phyloP scores from a whole-genome alignment of 2,329 filamentous ascomycete genomes.

The Aspergillus piperis region DNA sequence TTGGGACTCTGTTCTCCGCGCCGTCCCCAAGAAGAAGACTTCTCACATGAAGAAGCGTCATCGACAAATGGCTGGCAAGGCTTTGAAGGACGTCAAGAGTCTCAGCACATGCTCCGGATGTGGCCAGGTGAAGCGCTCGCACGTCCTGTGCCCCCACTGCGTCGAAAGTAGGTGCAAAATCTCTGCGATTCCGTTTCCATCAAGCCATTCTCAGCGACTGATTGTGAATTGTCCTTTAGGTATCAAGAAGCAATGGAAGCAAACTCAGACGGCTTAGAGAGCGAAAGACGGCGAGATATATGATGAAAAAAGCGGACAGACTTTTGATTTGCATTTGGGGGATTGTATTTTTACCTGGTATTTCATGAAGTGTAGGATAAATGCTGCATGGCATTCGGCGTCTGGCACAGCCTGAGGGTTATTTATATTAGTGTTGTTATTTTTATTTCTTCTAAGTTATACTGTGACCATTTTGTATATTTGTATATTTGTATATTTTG shows the following conservation, averaged over 20 bases:
- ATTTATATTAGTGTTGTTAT: slow-evolving; percentile 9
- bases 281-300: slow-evolving; percentile 3
- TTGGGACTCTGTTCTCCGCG: slow-evolving; percentile 89
- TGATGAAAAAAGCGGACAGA: slow-evolving; percentile 10
- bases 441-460: not conserved
- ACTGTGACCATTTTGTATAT: slow-evolving; percentile 8
- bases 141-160: slow-evolving; percentile 85
- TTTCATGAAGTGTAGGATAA: slow-evolving; percentile 29
- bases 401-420: slow-evolving; percentile 32
- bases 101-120: slow-evolving; percentile 89
- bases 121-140: slow-evolving; percentile 82
- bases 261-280: slow-evolving; percentile 33
- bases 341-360: slow-evolving; percentile 28
- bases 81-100: slow-evolving; percentile 81
- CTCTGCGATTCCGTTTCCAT: not conserved
- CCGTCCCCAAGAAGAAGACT: slow-evolving; percentile 98
- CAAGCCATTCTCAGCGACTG: slow-evolving; percentile 6
- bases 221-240: slow-evolving; percentile 30
- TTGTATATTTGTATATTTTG: slow-evolving; percentile 6
- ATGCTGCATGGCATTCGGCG: slow-evolving; percentile 42
- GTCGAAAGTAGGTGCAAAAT: slow-evolving; percentile 66
- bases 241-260: slow-evolving; percentile 50
- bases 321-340: slow-evolving; percentile 5
- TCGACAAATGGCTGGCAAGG: slow-evolving; percentile 94
- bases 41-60: slow-evolving; percentile 94